A percentile compares a stretch with the other conserved stretches of the same genome.
phyloP scores from a whole-genome alignment of 306 rosid genomes.

The Pyrus betulifolia region DNA sequence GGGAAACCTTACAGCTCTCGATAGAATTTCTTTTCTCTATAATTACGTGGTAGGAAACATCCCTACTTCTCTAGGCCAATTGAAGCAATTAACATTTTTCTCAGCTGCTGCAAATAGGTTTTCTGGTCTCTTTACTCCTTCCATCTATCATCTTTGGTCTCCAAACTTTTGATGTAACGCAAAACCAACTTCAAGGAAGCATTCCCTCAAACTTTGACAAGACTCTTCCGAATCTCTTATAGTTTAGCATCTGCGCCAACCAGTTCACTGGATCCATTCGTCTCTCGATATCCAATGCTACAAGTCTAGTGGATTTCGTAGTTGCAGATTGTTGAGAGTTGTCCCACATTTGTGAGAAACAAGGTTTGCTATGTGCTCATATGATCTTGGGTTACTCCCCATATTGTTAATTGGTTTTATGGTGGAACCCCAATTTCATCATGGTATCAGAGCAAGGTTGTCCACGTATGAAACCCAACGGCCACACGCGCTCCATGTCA shows the following conservation, averaged over 20 bases:
- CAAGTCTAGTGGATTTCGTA: not conserved
- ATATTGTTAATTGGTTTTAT: too few relatives aligned
- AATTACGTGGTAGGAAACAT: not conserved
- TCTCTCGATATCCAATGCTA: not conserved
- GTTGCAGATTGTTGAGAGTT: too few relatives aligned
- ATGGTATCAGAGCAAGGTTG: too few relatives aligned
- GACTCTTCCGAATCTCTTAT: not conserved
- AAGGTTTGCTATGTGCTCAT: too few relatives aligned
- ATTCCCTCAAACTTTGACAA: not conserved
- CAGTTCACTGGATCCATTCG: not conserved
- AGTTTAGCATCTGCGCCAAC: rapidly evolving
- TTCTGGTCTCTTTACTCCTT: not conserved
- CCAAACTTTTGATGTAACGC: rapidly evolving
- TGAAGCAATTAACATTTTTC: not conserved
- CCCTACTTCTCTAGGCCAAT: not conserved
- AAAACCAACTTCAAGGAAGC: not conserved
- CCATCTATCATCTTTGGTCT: not conserved
- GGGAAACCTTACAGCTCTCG: not conserved
- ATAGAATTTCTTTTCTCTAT: not conserved
- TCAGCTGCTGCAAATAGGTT: not conserved
- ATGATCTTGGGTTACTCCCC: too few relatives aligned
- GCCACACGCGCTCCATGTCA: too few relatives aligned
- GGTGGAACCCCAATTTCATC: too few relatives aligned
- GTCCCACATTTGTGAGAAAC: too few relatives aligned
- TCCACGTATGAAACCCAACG: too few relatives aligned